Percentiles rank a stretch among this genome's conserved stretches.
Conservation (phyloP, 495 filamentous ascomycete genomes). For the Penicilliopsis zonata region DNA sequence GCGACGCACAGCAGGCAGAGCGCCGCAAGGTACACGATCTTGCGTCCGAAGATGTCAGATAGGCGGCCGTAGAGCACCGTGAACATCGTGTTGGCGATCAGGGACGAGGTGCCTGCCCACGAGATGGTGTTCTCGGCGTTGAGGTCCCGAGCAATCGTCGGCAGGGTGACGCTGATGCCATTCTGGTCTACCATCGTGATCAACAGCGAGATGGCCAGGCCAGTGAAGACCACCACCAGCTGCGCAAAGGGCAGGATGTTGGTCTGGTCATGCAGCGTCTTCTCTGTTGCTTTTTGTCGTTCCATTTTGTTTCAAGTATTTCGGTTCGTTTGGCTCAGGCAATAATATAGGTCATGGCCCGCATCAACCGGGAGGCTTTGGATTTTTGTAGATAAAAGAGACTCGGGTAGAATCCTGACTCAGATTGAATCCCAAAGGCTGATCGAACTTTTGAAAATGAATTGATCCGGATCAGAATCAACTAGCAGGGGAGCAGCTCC, state of each 20-base stretch:
- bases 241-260: conserved; percentile 45
- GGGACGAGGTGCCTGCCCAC: conserved; percentile 67
- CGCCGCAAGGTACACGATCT: conserved; percentile 35
- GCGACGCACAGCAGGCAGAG: conserved; percentile 38
- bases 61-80: conserved; percentile 48
- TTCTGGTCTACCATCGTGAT: conserved; percentile 54
- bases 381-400: too few species aligned
- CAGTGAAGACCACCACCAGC: conserved; percentile 44
- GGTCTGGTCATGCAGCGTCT: conserved; percentile 37
- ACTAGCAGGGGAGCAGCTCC: too few species aligned
- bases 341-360: too few species aligned
- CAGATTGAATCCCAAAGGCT: too few species aligned
- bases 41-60: conserved; percentile 47
- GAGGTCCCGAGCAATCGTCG: conserved; percentile 47
- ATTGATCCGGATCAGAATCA: too few species aligned
- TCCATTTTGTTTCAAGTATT: conserved; percentile 24
- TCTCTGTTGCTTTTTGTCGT: conserved; percentile 29
- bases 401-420: too few species aligned
- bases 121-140: conserved; percentile 47
- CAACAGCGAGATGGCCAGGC: conserved; percentile 40
- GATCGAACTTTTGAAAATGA: too few species aligned
- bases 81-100: conserved; percentile 63
- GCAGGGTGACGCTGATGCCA: conserved; percentile 46
- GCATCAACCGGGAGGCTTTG: too few species aligned
- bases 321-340: too few species aligned